These are phyloP conservation scores for Hymenoscyphus infarciens DNA, from an alignment of 2,329 filamentous ascomycete species.

Conservation along the genomic window DNA sequence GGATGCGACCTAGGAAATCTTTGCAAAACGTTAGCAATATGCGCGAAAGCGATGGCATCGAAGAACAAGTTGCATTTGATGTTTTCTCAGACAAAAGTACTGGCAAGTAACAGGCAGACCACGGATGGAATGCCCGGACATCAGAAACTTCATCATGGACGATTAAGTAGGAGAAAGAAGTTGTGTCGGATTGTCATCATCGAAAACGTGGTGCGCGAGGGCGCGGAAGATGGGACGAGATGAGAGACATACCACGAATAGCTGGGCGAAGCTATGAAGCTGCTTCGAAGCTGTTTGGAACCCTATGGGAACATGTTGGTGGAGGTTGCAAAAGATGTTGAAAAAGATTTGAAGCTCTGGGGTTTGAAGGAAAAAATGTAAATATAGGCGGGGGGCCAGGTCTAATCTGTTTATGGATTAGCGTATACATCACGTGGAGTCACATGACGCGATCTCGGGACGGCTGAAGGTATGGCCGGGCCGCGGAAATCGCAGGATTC, in stretches of 20 bases:
- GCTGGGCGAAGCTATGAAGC: slow-evolving; percentile 5
- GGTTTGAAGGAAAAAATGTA: too few relatives aligned
- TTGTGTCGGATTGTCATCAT: slow-evolving; percentile 67
- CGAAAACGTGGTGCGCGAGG: slow-evolving; percentile 12
- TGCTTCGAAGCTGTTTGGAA: slow-evolving; percentile 3
- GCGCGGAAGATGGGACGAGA: slow-evolving; percentile 8
- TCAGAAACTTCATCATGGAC: slow-evolving; percentile 75
- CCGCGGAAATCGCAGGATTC: background rate
- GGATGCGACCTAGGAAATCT: slow-evolving; percentile 20
- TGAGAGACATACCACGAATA: slow-evolving; percentile 18
- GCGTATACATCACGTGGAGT: background rate
- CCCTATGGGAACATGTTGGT: background rate
- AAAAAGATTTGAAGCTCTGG: background rate
- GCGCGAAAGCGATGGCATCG: slow-evolving; percentile 20
- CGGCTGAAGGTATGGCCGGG: background rate
- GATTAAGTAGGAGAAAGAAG: slow-evolving; percentile 90
- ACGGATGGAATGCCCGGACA: slow-evolving; percentile 60
- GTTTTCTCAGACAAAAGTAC: slow-evolving; percentile 72
- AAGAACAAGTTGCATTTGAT: slow-evolving; percentile 15
- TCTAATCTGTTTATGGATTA: background rate
- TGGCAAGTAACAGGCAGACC: slow-evolving; percentile 82
- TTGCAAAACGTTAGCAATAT: slow-evolving; percentile 22
- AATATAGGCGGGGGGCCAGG: background rate
- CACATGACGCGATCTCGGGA: background rate
- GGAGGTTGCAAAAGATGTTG: slow-evolving; percentile 6